These are phyloP conservation scores for Diaporthe caulivora DNA, from an alignment of 2,329 filamentous ascomycete genomes.

Conservation along the genomic window DNA sequence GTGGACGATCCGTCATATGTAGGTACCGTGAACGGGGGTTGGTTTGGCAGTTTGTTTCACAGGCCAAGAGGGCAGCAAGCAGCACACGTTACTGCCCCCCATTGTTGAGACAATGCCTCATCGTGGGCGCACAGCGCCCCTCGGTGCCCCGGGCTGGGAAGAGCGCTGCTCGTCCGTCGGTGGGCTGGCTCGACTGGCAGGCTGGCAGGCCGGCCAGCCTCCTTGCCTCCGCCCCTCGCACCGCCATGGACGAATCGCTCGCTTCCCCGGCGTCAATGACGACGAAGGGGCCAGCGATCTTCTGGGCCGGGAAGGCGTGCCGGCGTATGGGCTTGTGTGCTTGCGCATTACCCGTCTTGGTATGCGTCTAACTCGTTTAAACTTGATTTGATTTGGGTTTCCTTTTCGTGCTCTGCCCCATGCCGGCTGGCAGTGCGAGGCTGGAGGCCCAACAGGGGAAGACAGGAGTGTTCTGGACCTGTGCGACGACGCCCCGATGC, in stretches of 20 bases:
- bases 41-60: slow-evolving; percentile 10
- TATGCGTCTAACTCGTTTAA: slow-evolving; percentile 29
- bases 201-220: no score
- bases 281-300: neutral
- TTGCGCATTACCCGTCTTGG: slow-evolving; percentile 32
- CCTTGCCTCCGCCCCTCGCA: neutral
- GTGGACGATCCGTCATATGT: slow-evolving; percentile 13
- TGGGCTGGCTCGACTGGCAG: neutral
- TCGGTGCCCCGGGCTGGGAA: neutral
- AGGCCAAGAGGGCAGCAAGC: neutral
- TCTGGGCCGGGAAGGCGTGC: neutral
- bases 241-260: slow-evolving; percentile 14
- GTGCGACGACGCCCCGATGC: slow-evolving; percentile 25
- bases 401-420: neutral
- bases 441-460: neutral
- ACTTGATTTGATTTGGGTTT: slow-evolving; percentile 16
- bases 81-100: no score
- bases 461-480: slow-evolving; percentile 18
- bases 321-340: neutral
- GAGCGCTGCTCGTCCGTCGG: neutral
- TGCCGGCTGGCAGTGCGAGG: slow-evolving; percentile 26
- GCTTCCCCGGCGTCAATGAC: slow-evolving; percentile 15
- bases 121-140: slow-evolving; percentile 2
- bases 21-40: slow-evolving; percentile 20
- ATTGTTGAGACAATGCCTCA: slow-evolving; percentile 20